Evolutionary conservation across 2,329 filamentous ascomycete genomes (phyloP).

Genomic region (Cephalotrichum gorgonifer): DNA sequence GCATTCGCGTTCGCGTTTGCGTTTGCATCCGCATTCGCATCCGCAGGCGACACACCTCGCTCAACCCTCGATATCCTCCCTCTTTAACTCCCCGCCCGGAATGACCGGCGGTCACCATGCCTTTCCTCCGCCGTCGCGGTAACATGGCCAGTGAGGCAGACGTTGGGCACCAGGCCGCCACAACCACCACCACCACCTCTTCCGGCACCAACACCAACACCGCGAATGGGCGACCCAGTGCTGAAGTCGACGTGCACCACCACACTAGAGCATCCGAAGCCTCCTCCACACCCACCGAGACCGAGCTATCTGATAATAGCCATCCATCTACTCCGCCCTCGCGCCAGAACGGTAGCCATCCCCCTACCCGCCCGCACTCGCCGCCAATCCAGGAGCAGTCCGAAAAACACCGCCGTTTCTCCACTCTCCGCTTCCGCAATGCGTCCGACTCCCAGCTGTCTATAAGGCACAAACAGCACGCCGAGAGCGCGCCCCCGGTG

Average conservation of each 20-base stretch:
- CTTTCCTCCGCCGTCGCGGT: constrained; percentile 51
- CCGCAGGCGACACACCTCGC: neutral
- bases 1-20: neutral
- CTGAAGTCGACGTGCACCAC: constrained; percentile 4
- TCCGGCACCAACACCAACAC: too few species aligned
- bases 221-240: constrained; percentile 3
- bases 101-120: constrained; percentile 38
- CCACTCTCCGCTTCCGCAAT: constrained; percentile 76
- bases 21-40: neutral
- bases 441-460: constrained; percentile 88
- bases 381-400: constrained; percentile 45
- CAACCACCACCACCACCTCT: too few species aligned
- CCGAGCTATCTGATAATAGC: constrained; percentile 8
- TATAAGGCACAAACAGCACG: constrained; percentile 60
- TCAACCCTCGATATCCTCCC: neutral
- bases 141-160: constrained; percentile 49
- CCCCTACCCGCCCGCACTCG: constrained; percentile 26
- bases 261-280: neutral
- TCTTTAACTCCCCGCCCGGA: constrained; percentile 10
- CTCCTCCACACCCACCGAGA: constrained; percentile 7
- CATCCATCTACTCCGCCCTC: constrained; percentile 11
- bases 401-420: constrained; percentile 50
- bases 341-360: constrained; percentile 8
- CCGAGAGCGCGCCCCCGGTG: constrained; percentile 44
- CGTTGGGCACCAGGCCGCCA: too few species aligned